phyloP scores from a whole-genome alignment of 257 asterid genomes.

The Rubia yunnanensis region DNA sequence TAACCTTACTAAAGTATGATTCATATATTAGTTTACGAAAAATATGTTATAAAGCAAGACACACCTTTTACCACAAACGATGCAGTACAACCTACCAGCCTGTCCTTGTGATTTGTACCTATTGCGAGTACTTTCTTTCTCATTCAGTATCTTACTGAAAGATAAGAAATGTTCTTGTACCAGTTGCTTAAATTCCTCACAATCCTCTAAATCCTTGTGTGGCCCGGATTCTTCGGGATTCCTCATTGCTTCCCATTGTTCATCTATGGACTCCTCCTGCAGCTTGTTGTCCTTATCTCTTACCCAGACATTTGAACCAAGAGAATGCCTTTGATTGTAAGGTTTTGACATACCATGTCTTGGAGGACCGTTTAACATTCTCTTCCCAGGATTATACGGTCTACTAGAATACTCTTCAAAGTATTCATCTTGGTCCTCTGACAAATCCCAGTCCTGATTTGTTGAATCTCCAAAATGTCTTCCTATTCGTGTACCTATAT shows the following conservation, averaged over 20 bases:
- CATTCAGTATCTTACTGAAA: slow-evolving; percentile 27
- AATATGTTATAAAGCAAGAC: slow-evolving; percentile 11
- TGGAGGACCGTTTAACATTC: slow-evolving; percentile 3
- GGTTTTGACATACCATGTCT: slow-evolving; percentile 6
- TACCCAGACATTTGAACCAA: slow-evolving; percentile 21
- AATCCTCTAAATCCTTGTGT: slow-evolving; percentile 23
- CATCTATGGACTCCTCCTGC: slow-evolving; percentile 9
- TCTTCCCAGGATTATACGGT: slow-evolving; percentile 14
- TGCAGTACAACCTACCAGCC: slow-evolving; percentile 33
- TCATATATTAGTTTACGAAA: not conserved
- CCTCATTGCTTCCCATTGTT: slow-evolving; percentile 9
- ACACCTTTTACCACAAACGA: slow-evolving; percentile 32
- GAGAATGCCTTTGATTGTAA: slow-evolving; percentile 5
- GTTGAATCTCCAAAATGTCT: slow-evolving; percentile 12
- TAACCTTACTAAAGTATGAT: not conserved
- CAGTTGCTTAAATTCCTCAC: slow-evolving; percentile 23
- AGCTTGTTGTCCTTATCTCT: slow-evolving; percentile 18
- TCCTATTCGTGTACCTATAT: slow-evolving; percentile 4
- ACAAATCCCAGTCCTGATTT: slow-evolving; percentile 13
- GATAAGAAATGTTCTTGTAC: slow-evolving; percentile 17
- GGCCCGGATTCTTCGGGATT: slow-evolving; percentile 17
- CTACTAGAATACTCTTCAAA: slow-evolving; percentile 11
- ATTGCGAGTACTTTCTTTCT: slow-evolving; percentile 17
- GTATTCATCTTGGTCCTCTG: slow-evolving; percentile 7
- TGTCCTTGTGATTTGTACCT: slow-evolving; percentile 32